Evolutionary conservation across 225 moss, liverwort and hornwort genomes (phyloP).

Genomic region (Polytrichum formosum): DNA sequence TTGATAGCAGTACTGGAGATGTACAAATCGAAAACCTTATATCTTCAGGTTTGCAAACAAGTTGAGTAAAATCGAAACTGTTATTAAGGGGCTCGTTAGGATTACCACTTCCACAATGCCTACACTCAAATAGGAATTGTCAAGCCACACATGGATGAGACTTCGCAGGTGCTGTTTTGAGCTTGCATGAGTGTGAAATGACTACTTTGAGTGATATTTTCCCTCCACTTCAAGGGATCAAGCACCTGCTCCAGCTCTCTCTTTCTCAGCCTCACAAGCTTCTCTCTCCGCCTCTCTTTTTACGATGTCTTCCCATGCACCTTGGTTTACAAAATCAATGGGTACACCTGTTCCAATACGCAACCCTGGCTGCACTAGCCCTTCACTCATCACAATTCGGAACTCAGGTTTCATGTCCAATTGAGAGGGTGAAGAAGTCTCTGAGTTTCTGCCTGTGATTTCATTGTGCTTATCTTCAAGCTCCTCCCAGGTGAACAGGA

Average conservation of each 20-base stretch:
- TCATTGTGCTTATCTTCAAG: conserved; percentile 43
- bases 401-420: conserved; percentile 40
- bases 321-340: conserved; percentile 75
- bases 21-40: too few relatives aligned
- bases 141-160: too few relatives aligned
- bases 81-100: too few relatives aligned
- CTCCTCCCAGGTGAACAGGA: conserved; percentile 90
- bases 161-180: too few relatives aligned
- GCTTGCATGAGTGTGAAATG: too few relatives aligned
- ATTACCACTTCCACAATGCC: too few relatives aligned
- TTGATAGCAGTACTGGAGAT: too few relatives aligned
- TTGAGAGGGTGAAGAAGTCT: neutral
- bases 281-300: conserved; percentile 54
- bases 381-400: conserved; percentile 63
- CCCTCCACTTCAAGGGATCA: neutral
- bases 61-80: too few relatives aligned
- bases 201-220: too few relatives aligned
- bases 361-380: conserved; percentile 76
- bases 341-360: conserved; percentile 84
- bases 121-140: too few relatives aligned
- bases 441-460: neutral
- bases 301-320: conserved; percentile 77
- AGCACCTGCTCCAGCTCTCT: conserved; percentile 36
- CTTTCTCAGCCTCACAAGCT: conserved; percentile 38
- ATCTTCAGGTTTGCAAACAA: too few relatives aligned